Conservation (phyloP, 2,329 filamentous ascomycete genomes). For the Lasiodiplodia sp. region DNA sequence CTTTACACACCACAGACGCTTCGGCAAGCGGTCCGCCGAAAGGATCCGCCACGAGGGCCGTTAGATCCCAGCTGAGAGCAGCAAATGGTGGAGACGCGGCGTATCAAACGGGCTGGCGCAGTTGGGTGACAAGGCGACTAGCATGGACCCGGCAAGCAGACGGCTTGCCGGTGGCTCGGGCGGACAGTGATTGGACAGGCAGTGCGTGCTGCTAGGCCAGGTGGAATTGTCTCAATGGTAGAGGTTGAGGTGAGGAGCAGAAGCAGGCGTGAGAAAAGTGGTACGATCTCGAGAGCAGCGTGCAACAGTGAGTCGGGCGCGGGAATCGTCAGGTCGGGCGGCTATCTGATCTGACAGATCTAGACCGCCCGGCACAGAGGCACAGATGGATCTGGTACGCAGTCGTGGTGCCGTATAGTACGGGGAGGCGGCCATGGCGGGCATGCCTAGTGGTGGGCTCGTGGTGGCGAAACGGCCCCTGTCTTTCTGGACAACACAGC, state of each 20-base stretch:
- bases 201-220: not conserved
- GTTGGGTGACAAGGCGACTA: slow-evolving; percentile 4
- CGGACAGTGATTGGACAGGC: not conserved
- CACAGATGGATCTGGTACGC: slow-evolving; percentile 16
- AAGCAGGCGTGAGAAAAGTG: not conserved
- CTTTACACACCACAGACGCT: slow-evolving; percentile 1
- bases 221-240: not conserved
- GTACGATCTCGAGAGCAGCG: not conserved
- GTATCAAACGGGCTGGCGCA: not conserved
- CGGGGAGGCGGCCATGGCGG: not conserved
- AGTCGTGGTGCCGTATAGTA: slow-evolving; percentile 2
- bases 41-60: not conserved
- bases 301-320: not conserved
- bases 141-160: not conserved
- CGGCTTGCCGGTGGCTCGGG: not conserved
- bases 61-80: not conserved
- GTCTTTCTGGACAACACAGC: not conserved
- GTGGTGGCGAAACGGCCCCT: slow-evolving; percentile 24
- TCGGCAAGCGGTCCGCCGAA: not conserved
- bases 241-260: not conserved
- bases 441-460: not conserved
- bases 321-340: slow-evolving; percentile 1
- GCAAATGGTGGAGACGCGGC: not conserved
- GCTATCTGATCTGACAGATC: slow-evolving; percentile 19
- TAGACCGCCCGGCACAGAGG: not conserved